Evolutionary conservation across 331 rosid genomes (phyloP), one percentile per base, ranked within the genome.

Genomic region (Prunus yedoensis): DNA sequence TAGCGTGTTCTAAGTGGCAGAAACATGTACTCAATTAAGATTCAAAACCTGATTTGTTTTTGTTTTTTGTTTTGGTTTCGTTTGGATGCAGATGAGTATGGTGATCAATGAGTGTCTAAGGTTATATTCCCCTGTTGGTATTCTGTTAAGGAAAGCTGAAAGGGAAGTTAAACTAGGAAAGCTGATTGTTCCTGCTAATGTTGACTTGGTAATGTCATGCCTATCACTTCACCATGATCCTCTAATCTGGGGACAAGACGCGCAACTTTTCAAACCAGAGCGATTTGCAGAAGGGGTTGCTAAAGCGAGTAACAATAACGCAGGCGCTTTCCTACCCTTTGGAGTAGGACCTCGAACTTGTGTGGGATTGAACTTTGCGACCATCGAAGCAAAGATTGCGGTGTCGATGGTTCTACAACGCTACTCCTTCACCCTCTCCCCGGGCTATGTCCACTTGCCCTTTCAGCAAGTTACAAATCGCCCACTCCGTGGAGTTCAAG

Each of bases 401-500:
- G 50, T 77, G 62, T 21, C 77, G 0, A 78, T 78, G 82, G 72
- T 78, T 72, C 59, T 78, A 11, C 77, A 64, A 23, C 77, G 62
- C 35, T 78, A 64, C 70, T 1, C 45, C 63, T 71, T 78, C 58
- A 72, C 77, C 4, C 66, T 78, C 4, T 78, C 77, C 51, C 82
- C 82, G 5, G 52, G 68, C 16, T 72, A 72, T 71, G 73, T 78
- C 13, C 82, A 71, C 35, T 54, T 76, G 1, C 82, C 78, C 15
- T 2, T 17, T 64, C 15, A 13, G 23, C 16, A 25, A 14, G 1
- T 78, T 14, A 78, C 82, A 11, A 12, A 20, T 27, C 72, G 52
- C 2, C 73, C 82, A 13, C 64, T 38, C 43, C 35, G 25, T 50
- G 82, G 82, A 38, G 47, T 78, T 20, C 77, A 78, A 53, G 69